These are phyloP conservation scores for Leccinum subrobustum DNA, from an alignment of 1,284 basidiomycete genomes.

Conservation along the genomic window DNA sequence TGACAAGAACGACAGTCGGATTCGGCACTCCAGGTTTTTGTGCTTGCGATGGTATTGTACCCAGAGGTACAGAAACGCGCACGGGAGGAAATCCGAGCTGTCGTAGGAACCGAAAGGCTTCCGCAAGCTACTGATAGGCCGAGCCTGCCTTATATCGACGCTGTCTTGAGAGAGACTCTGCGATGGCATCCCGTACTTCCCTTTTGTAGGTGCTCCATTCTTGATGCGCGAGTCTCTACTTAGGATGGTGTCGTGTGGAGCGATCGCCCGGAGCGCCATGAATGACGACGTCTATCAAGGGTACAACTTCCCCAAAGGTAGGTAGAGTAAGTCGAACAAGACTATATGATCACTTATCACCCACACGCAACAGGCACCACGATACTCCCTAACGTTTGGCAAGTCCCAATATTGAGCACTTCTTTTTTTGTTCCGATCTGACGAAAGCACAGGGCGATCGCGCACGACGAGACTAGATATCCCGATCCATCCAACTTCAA, in stretches of 20 bases:
- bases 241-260: not conserved
- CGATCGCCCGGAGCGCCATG: constrained; percentile 6
- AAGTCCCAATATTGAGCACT: not conserved
- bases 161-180: not conserved
- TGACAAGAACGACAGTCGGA: constrained; percentile 5
- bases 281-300: constrained; percentile 12
- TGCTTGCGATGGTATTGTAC: constrained; percentile 11
- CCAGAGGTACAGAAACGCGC: constrained; percentile 12
- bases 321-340: not conserved
- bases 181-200: constrained; percentile 19
- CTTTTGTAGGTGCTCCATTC: constrained; percentile 4
- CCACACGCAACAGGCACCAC: not conserved
- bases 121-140: not conserved
- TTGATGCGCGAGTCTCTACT: not conserved
- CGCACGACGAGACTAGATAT: constrained; percentile 14
- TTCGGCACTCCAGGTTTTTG: constrained; percentile 4
- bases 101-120: constrained; percentile 13
- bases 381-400: constrained; percentile 10
- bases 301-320: constrained; percentile 13
- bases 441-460: constrained; percentile 10
- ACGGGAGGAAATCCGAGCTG: constrained; percentile 6
- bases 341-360: not conserved
- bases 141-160: not conserved
- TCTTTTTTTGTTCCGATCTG: not conserved
- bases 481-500: constrained; percentile 9